Evolutionary conservation across 2,329 filamentous ascomycete genomes (phyloP).

Genomic region (Claviceps sp.): DNA sequence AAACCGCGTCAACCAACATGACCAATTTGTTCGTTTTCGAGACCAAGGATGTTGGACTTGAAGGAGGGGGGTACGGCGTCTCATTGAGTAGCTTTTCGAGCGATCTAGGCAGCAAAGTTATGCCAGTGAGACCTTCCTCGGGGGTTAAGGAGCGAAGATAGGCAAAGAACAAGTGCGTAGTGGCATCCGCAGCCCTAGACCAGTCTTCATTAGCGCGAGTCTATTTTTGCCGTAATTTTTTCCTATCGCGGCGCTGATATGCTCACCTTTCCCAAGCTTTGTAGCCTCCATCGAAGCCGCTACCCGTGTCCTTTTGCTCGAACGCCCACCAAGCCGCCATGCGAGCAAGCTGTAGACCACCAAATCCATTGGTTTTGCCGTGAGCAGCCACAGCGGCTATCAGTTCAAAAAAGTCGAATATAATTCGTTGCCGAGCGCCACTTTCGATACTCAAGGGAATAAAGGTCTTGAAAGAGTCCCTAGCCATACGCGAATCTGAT

Average conservation of each 20-base stretch:
- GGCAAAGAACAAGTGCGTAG: slow-evolving; percentile 94
- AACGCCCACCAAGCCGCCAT: slow-evolving; percentile 99
- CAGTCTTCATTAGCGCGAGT: slow-evolving; percentile 1
- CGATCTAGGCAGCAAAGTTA: slow-evolving; percentile 77
- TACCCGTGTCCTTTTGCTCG: slow-evolving; percentile 73
- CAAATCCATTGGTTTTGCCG: slow-evolving; percentile 83
- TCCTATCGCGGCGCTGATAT: background rate
- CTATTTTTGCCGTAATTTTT: background rate
- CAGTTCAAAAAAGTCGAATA: slow-evolving; percentile 93
- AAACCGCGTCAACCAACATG: slow-evolving; percentile 94
- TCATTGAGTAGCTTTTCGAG: slow-evolving; percentile 82
- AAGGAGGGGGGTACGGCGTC: slow-evolving; percentile 85
- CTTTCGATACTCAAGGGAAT: slow-evolving; percentile 89
- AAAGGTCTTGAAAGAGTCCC: slow-evolving; percentile 91
- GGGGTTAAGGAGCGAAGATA: slow-evolving; percentile 84
- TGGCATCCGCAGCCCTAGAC: slow-evolving; percentile 75
- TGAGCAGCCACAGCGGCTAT: slow-evolving; percentile 83
- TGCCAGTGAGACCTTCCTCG: slow-evolving; percentile 62
- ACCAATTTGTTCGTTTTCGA: slow-evolving; percentile 76
- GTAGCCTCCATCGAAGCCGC: slow-evolving; percentile 91
- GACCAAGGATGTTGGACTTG: slow-evolving; percentile 62
- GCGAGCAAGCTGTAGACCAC: slow-evolving; percentile 83
- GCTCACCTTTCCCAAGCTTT: slow-evolving; percentile 61
- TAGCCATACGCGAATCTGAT: slow-evolving; percentile 77
- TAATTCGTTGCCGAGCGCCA: slow-evolving; percentile 71